phyloP scores from a whole-genome alignment of 2,329 filamentous ascomycete species.

The Trichoderma aggressivum region DNA sequence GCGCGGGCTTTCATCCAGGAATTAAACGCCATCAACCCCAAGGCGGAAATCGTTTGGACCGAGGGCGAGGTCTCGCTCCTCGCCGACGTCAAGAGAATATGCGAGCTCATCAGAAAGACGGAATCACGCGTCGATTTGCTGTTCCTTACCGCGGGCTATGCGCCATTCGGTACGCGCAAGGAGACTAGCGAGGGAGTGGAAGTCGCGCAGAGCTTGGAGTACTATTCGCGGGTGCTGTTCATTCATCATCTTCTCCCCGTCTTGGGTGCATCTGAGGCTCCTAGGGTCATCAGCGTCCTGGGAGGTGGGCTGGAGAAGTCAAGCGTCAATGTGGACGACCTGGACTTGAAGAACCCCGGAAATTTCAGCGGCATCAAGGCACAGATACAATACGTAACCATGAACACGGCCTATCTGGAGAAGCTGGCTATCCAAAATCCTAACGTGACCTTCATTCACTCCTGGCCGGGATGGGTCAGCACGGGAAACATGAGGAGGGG shows the following conservation, averaged over 20 bases:
- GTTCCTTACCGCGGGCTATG: neutral
- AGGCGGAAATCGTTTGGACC: neutral
- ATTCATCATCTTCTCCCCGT: neutral
- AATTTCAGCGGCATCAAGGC: neutral
- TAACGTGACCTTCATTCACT: neutral
- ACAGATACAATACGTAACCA: neutral
- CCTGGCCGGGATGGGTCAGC: neutral
- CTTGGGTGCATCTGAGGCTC: neutral
- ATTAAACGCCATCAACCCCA: neutral
- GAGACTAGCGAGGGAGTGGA: neutral
- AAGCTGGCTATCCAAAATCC: neutral
- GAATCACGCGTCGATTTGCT: neutral
- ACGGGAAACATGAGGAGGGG: neutral
- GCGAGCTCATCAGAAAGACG: neutral
- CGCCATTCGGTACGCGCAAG: neutral
- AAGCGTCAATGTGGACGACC: neutral
- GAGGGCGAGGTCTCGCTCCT: neutral
- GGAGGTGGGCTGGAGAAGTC: neutral
- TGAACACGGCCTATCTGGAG: neutral
- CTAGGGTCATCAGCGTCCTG: neutral
- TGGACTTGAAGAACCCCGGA: neutral
- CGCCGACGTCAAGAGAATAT: neutral
- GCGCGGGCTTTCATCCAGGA: neutral
- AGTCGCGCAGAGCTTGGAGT: neutral
- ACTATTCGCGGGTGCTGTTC: neutral